Conservation (phyloP, 202 grass and related monocot genomes). For the Digitaria exilis region DNA sequence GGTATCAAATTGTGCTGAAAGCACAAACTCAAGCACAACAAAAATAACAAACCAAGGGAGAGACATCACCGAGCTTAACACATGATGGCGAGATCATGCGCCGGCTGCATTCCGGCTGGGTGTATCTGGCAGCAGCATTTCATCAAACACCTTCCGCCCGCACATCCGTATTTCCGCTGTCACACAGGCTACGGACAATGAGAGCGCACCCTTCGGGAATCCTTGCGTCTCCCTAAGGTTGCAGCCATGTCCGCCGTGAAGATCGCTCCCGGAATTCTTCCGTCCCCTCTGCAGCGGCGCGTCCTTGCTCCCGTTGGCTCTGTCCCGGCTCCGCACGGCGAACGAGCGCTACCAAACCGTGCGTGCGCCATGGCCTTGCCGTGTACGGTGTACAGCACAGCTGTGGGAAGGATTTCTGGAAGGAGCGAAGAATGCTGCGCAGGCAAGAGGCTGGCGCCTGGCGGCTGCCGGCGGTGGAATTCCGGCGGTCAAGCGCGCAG, state of each 20-base stretch:
- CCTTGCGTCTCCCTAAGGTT: too few species aligned
- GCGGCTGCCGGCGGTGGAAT: neutral
- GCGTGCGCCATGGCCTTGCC: neutral
- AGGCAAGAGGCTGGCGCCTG: neutral
- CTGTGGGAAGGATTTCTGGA: neutral
- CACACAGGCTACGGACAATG: neutral
- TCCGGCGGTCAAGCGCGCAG: neutral
- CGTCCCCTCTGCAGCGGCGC: neutral
- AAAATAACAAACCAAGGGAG: neutral
- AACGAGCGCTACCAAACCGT: neutral
- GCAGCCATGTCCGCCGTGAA: neutral
- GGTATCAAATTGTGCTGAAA: neutral
- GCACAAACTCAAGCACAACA: neutral
- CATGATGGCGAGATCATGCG: neutral
- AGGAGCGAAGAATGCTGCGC: neutral
- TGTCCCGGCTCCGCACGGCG: neutral
- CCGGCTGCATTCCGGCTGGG: neutral
- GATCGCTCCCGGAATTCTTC: neutral
- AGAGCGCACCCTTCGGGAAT: neutral
- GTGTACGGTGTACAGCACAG: neutral
- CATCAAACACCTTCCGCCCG: neutral
- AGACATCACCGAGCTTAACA: neutral
- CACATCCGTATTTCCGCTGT: too few species aligned
- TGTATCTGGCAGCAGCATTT: neutral
- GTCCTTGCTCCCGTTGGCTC: neutral